Conservation (phyloP, 345 rosid species). For the Heritiera fomes region DNA sequence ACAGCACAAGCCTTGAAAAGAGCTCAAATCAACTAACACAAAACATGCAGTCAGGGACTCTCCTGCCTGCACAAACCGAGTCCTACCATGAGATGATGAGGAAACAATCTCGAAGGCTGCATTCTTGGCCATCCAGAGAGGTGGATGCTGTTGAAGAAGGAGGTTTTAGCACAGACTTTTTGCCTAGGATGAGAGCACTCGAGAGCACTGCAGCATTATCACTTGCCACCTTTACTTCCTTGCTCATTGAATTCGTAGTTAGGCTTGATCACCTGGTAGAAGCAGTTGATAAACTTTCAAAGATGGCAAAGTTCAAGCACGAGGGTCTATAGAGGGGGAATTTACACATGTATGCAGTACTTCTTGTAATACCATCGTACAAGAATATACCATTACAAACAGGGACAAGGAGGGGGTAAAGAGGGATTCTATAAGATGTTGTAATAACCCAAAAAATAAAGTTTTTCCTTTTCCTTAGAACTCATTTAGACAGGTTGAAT, state of each 20-base stretch:
- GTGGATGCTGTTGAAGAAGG: conserved; percentile 52
- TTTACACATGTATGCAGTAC: neutral
- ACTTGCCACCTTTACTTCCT: conserved; percentile 56
- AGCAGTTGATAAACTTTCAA: conserved; percentile 58
- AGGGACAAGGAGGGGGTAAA: neutral
- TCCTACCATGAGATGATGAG: conserved; percentile 30
- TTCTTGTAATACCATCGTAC: neutral
- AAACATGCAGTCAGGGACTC: neutral
- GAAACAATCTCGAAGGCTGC: conserved; percentile 53
- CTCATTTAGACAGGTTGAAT: neutral
- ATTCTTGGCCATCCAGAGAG: conserved; percentile 65
- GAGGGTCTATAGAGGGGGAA: conserved; percentile 27
- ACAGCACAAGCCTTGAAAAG: neutral
- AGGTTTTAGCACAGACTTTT: conserved; percentile 24
- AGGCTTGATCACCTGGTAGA: conserved; percentile 67
- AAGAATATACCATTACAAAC: neutral
- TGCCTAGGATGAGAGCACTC: conserved; percentile 51
- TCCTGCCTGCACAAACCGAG: neutral
- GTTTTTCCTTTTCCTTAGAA: neutral
- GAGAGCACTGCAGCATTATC: conserved; percentile 66
- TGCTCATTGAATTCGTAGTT: conserved; percentile 64
- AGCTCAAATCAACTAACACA: neutral
- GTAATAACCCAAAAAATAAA: neutral
- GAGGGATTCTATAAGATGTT: neutral
- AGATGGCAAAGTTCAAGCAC: conserved; percentile 52